Evolutionary conservation across 1,139 yeast genomes (phyloP).

Genomic region (Pneumocystis carinii): DNA sequence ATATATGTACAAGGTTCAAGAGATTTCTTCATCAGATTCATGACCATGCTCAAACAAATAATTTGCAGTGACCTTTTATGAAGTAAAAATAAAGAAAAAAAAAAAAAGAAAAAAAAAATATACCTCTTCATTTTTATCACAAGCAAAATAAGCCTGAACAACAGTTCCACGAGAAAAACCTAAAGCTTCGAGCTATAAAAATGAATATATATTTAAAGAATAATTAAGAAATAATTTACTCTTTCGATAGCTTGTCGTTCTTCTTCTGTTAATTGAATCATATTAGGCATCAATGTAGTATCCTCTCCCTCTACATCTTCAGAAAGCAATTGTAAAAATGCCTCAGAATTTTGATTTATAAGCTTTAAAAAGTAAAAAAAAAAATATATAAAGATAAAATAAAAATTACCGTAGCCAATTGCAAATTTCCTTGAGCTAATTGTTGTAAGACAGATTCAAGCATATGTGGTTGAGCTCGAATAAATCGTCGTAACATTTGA

Average conservation of each 20-base stretch:
- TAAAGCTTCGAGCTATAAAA: conserved; percentile 47
- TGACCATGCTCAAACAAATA: conserved; percentile 20
- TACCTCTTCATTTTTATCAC: conserved; percentile 93
- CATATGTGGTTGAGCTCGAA: conserved; percentile 79
- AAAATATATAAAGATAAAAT: background rate
- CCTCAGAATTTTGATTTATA: conserved; percentile 77
- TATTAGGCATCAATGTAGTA: conserved; percentile 24
- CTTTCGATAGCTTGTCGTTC: conserved; percentile 81
- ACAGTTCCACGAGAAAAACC: conserved; percentile 84
- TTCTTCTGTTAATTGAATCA: conserved; percentile 49
- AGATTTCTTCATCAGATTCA: conserved; percentile 14
- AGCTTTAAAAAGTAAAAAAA: conserved; percentile 12
- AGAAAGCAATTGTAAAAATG: conserved; percentile 48
- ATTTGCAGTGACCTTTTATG: conserved; percentile 9
- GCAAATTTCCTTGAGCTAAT: conserved; percentile 72
- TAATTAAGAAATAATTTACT: conserved; percentile 10
- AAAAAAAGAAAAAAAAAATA: conserved; percentile 19
- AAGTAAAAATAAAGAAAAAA: background rate
- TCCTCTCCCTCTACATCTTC: conserved; percentile 23
- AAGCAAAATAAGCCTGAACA: conserved; percentile 90
- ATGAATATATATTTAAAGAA: background rate
- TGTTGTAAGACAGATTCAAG: conserved; percentile 74
- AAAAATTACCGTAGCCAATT: conserved; percentile 45
- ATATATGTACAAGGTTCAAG: background rate
- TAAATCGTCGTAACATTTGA: conserved; percentile 57